A percentile compares a stretch with the other conserved stretches of the same genome.
Conservation (phyloP, 23 red algal genomes). For the Agarophyton chilense region DNA sequence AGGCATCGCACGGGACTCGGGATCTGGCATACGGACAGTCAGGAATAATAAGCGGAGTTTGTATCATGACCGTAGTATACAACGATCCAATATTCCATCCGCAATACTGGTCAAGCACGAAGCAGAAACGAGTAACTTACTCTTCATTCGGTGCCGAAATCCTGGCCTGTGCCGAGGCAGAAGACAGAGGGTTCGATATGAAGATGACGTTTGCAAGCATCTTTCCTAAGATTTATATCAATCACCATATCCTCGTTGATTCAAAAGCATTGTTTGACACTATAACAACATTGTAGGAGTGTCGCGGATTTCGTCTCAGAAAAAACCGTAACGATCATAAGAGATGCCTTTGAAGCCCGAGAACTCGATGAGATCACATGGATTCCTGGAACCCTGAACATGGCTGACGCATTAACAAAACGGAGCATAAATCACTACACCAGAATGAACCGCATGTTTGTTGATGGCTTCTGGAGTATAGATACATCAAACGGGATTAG, state of each 20-base stretch:
- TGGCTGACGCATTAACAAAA: background rate
- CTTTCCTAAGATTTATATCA: background rate
- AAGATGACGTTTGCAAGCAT: background rate
- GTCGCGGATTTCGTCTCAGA: background rate
- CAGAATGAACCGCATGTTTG: background rate
- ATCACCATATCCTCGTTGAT: background rate
- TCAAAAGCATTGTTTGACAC: slow-evolving; percentile 13
- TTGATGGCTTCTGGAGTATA: background rate
- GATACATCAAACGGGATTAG: background rate
- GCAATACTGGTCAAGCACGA: slow-evolving; percentile 6
- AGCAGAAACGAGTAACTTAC: slow-evolving; percentile 8
- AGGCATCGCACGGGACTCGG: background rate
- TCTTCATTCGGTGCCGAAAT: slow-evolving; percentile 32
- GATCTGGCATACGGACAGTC: background rate
- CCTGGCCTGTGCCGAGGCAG: background rate
- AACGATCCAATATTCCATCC: background rate
- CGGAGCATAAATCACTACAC: background rate
- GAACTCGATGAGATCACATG: background rate
- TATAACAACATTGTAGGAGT: slow-evolving; percentile 10
- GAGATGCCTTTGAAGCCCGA: background rate
- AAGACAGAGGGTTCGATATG: background rate
- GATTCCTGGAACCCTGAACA: background rate
- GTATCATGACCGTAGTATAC: background rate
- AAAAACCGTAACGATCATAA: background rate
- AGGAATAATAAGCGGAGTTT: background rate